Base-by-base conservation (phyloP, 371 early-diverging fungal species). In the Basidiobolus heterosporus region DNA sequence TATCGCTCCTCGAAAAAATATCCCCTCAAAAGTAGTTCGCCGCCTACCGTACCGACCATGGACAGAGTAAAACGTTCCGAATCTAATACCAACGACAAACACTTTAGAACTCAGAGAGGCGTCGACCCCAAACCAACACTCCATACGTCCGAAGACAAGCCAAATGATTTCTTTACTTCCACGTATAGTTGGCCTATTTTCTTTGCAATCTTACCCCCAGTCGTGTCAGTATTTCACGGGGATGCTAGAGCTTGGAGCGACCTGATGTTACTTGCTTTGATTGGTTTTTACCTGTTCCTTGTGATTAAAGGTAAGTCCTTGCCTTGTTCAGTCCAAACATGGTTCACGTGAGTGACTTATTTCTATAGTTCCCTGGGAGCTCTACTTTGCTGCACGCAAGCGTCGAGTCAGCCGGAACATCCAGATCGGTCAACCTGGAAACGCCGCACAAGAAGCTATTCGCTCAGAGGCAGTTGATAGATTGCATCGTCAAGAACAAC, bases 241-340 rank as follows among this genome's bases (percentile, higher is more conserved):
- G 75, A 67, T 45, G 68, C 75, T 14, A 76, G 75, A 42, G 59
- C 67, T 21, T 80, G 76, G 74, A 73, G 74, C 45, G 80, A 80
- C 49, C 70, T 75, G 46, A 61, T 80, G 16, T 64, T 75, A 47
- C 58, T 75, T 23, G 48, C 69, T 6, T 55, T 80, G 49, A 74
- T 77, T 41, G 61, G 70, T 6, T 75, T 69, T 52, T 80, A 75
- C 54, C 67, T 77, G 37, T 77, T 74, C 50, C 70, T 73, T 58
- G 71, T 77, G 61, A 69, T 80, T 45, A 76, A 75, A 66, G 79
- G 79, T 74, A 72, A 55, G 45, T 41, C 6, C 20, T 18, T 7
- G 19, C 18, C 45, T 44, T 21, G 20, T 14, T 19, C n/a, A 23
- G 36, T n/a, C n/a, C 2, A 18, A 9, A 23, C 15, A 45, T 45